Percentiles rank a stretch among this genome's conserved stretches.
Conservation (phyloP, 805 yeast genomes). For the Nakazawaea siamensis region DNA sequence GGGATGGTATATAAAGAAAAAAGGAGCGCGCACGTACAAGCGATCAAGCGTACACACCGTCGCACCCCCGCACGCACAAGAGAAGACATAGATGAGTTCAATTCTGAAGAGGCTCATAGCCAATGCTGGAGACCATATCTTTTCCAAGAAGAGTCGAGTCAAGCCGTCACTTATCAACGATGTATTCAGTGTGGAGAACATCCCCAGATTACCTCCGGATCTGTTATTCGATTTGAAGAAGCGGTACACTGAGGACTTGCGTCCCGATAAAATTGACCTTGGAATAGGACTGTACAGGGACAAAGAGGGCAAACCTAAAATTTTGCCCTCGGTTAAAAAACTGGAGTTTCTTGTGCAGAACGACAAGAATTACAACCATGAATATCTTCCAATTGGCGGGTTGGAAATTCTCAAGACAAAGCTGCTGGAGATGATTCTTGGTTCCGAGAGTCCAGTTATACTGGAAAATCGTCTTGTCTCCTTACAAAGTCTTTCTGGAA, state of each 20-base stretch:
- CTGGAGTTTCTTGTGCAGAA: conserved; percentile 47
- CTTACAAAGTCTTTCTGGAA: conserved; percentile 88
- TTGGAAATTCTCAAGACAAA: conserved; percentile 53
- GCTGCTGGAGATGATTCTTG: conserved; percentile 45
- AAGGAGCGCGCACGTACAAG: too few species aligned
- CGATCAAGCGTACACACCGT: not conserved
- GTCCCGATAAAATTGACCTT: conserved; percentile 46
- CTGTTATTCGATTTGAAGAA: conserved; percentile 42
- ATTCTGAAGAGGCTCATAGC: too few species aligned
- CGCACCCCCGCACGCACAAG: too few species aligned
- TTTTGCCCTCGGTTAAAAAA: conserved; percentile 64
- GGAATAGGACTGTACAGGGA: conserved; percentile 96
- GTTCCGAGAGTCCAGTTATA: conserved; percentile 26
- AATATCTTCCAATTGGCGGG: conserved; percentile 84
- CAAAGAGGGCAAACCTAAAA: conserved; percentile 79
- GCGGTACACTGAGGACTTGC: conserved; percentile 52
- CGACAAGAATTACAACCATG: conserved; percentile 56
- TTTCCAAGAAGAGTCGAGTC: too few species aligned
- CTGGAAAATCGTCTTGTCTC: conserved; percentile 50
- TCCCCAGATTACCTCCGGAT: conserved; percentile 37
- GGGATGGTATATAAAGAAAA: too few species aligned
- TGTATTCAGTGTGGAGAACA: conserved; percentile 12
- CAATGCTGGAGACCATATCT: not conserved
- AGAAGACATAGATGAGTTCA: too few species aligned
- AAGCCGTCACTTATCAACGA: too few species aligned